Base-by-base conservation (phyloP, 345 rosid genomes). In the Draba incana region DNA sequence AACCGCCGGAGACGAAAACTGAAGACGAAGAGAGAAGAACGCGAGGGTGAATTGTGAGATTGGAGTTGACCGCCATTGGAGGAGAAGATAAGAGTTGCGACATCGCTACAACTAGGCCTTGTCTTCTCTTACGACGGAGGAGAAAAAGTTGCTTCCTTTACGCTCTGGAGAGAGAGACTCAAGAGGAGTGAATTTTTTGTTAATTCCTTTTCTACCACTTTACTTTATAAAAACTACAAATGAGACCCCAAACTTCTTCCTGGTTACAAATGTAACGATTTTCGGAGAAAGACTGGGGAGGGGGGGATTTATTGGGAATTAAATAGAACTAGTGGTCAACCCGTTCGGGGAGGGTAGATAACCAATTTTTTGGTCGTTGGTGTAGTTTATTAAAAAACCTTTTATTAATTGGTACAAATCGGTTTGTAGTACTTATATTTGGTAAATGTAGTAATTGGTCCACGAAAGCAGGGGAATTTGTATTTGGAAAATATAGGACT, bases 1-100 rank as follows among this genome's bases (percentile, higher is more conserved):
- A 44, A n/a, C 69, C 33, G 56, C 66, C 45, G 54, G 27, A n/a
- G 24, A 51, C 10, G 10, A 43, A 47, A 46, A 46, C 66, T 49
- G 76, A 76, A 62, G 57, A 66, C 10, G 72, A 58, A 20, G 80
- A 56, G 15, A 38, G 61, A 55, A 38, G 64, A 47, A 79, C 64
- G 13, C 50, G 50, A 57, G 25, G 68, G 66, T 20, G 67, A 44
- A 74, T 49, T 54, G 80, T 80, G 83, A 79, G 62, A 74, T 72
- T 69, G 83, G 55, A 30, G n/a, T 45, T 53, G 44, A 52, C 48
- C 8, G 54, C 48, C 62, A 30, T 41, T 35, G 41, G 39, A 66
- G 80, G 56, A 33, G 70, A 56, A 62, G 63, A 72, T 67, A 61
- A 73, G 72, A 72, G 74, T 64, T 66, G 75, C 60, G 53, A 66